phyloP scores from a whole-genome alignment of 768 basidiomycete genomes.

The Kwoniella sp. region DNA sequence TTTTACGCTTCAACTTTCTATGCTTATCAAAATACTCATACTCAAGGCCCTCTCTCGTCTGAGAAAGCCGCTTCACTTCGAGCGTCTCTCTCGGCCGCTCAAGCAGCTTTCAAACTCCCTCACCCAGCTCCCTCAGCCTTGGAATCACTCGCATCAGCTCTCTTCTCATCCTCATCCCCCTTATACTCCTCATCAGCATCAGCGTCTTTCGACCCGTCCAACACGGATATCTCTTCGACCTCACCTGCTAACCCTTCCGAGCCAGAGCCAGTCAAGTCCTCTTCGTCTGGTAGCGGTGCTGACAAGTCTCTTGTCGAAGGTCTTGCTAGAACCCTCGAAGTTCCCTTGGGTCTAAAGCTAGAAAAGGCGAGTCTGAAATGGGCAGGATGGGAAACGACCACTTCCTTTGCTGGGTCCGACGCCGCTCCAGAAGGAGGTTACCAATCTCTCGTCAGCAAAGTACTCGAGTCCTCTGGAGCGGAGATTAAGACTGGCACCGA shows the following conservation, averaged over 20 bases:
- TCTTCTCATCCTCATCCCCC: slow-evolving; percentile 38
- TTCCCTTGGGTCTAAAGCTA: slow-evolving; percentile 49
- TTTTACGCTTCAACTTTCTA: not conserved
- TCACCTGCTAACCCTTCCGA: slow-evolving; percentile 40
- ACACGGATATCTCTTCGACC: slow-evolving; percentile 32
- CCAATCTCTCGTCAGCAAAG: slow-evolving; percentile 39
- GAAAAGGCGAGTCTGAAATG: slow-evolving; percentile 49
- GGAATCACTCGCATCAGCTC: slow-evolving; percentile 42
- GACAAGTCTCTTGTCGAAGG: slow-evolving; percentile 33
- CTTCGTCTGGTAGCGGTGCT: not conserved
- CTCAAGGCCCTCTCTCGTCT: slow-evolving; percentile 38
- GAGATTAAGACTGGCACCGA: slow-evolving; percentile 32
- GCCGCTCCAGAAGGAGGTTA: slow-evolving; percentile 54
- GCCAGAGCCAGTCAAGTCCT: slow-evolving; percentile 26
- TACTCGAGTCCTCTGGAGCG: slow-evolving; percentile 35
- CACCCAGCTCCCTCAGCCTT: slow-evolving; percentile 38
- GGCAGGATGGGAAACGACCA: slow-evolving; percentile 52
- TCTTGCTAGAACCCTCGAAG: slow-evolving; percentile 48
- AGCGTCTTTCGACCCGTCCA: slow-evolving; percentile 18
- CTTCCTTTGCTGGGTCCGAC: slow-evolving; percentile 50
- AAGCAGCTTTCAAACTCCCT: slow-evolving; percentile 42
- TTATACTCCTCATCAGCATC: slow-evolving; percentile 33
- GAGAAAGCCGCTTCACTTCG: slow-evolving; percentile 32
- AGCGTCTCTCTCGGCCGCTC: slow-evolving; percentile 43
- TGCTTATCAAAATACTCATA: too few species aligned